Base-by-base conservation (phyloP, 2,329 filamentous ascomycete genomes). In the Beauveria medogensis region DNA sequence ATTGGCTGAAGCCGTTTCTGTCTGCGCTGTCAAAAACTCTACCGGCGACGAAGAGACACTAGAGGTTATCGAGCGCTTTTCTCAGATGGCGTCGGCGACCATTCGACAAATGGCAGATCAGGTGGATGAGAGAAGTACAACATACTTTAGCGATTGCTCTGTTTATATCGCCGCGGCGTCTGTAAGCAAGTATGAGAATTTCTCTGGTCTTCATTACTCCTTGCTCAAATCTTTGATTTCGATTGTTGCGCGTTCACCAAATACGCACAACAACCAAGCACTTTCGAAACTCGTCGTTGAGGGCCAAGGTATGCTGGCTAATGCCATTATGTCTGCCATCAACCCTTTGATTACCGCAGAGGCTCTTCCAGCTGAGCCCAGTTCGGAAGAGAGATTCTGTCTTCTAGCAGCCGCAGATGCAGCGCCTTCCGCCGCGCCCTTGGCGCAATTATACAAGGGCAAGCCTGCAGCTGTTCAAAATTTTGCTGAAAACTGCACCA, bases 71-170 rank as follows among this genome's bases (percentile, higher is more conserved):
- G 67, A 70, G 51, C 68, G 72, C 22, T 75, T 70, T 57, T 70
- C 65, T 44, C 60, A 44, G 10, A 68, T 75, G 67, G 69, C 73
- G 1, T 68, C 66, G 9, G 64, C 67, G 10, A 72, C 70, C 1
- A 65, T 77, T 37, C 75, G 70, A 44, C 78, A 80, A 65, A 80
- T 80, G 77, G 69, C 73, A 2, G 73, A 74, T 2, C 73, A 76
- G 54, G 68, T 74, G 22, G 77, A 78, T 7, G 74, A 78, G 18
- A 72, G 77, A 64, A 78, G 77, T 52, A 59, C 69, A 18, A 67
- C 69, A n/a, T 78, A 77, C 59, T 74, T 80, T 51, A 63, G 56
- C n/a, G 65, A 67, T 18, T 68, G 70, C 26, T 60, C 65, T 3
- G 56, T 60, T 3, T 67, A 70, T 47, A 52, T 64, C 18, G n/a